A percentile compares a stretch with the other conserved stretches of the same genome.
phyloP scores from a whole-genome alignment of 2,329 filamentous ascomycete genomes.

The Sporothrix euskadiensis region DNA sequence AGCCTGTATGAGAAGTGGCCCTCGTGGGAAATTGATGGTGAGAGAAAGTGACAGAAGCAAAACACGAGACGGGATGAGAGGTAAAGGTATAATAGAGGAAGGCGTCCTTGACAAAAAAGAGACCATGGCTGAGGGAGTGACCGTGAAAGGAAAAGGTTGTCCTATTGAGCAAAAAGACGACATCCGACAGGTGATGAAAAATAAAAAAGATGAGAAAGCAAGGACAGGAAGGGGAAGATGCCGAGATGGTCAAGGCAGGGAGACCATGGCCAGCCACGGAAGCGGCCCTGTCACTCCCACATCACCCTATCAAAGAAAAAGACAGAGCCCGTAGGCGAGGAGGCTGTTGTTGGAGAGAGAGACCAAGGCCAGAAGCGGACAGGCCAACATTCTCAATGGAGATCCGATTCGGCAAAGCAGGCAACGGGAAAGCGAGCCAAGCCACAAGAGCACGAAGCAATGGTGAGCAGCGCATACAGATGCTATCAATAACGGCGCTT shows the following conservation, averaged over 20 bases:
- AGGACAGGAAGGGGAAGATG: neutral
- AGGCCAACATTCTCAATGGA: neutral
- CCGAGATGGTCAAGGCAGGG: neutral
- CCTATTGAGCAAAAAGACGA: constrained; percentile 15
- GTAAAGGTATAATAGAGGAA: neutral
- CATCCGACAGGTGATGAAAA: constrained; percentile 8
- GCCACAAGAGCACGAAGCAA: neutral
- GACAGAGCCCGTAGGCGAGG: neutral
- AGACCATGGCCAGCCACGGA: neutral
- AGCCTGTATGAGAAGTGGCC: neutral
- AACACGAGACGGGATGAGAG: neutral
- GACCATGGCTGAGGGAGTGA: neutral
- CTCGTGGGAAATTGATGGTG: neutral
- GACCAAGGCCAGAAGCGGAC: neutral
- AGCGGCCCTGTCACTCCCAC: neutral
- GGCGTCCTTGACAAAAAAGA: neutral
- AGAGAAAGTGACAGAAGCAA: constrained; percentile 10
- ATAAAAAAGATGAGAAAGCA: neutral
- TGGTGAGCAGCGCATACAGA: neutral
- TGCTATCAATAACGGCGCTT: neutral
- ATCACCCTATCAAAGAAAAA: neutral
- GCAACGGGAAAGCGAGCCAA: neutral
- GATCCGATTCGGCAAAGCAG: neutral
- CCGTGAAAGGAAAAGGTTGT: neutral
- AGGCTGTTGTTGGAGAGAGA: neutral